Conservation (phyloP, 106 monocot genomes). For the Dendrobium officinale region DNA sequence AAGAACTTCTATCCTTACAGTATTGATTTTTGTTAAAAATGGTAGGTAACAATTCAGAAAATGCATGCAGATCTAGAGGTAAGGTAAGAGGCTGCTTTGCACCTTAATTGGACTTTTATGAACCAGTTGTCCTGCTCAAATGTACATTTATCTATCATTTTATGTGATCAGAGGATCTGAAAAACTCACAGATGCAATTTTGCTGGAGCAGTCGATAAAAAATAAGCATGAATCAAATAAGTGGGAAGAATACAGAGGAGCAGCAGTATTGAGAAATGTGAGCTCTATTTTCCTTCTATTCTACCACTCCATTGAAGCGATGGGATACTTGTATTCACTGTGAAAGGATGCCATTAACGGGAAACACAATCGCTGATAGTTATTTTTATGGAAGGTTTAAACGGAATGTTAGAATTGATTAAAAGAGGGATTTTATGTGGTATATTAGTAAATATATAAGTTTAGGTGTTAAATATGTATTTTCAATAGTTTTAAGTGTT, state of each 20-base stretch:
- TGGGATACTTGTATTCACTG: no score
- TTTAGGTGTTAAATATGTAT: no score
- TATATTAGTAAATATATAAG: no score
- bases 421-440: no score
- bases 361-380: no score
- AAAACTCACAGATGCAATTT: conserved; percentile 25
- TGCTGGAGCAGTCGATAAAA: conserved; percentile 16
- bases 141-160: not conserved
- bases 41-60: conserved; percentile 80
- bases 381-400: no score
- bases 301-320: no score
- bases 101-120: not conserved
- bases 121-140: not conserved
- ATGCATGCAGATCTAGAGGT: conserved; percentile 42
- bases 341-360: no score
- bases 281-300: conserved; percentile 1
- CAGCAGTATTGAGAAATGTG: not conserved
- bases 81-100: conserved; percentile 38
- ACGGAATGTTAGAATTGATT: no score
- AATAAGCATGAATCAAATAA: conserved; percentile 45
- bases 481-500: no score
- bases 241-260: conserved; percentile 19
- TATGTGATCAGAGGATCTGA: conserved; percentile 32
- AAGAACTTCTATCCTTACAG: not conserved
- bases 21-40: conserved; percentile 5